Base-by-base conservation (phyloP, 305 asterid species). In the Ilex paraguariensis region DNA sequence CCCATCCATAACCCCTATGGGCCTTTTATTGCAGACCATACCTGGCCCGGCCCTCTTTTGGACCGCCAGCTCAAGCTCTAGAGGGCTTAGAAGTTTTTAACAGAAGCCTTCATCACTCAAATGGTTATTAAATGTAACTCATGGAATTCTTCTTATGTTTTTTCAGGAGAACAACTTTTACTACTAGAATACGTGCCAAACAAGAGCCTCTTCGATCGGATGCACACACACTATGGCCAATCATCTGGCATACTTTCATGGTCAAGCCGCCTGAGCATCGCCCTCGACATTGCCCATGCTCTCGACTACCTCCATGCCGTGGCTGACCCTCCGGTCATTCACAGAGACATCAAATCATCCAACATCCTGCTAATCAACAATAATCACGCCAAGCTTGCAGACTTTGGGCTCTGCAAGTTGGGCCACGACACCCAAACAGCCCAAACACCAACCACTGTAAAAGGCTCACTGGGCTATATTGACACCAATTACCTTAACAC, bases 381-480 rank as follows among this genome's bases (percentile, higher is more conserved):
- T 15, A 56, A 68, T 28, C 87, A 70, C 5, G 97, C 91, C 39
- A 89, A 89, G 56, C 80, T 87, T 0, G 93, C 97, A 1, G 97
- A 89, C 62, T 89, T 89, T 15, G 97, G 93, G 11, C 78, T 84
- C 14, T 87, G 95, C 85, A 89, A 89, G 72, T 84, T 89, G 0
- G 95, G 93, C 2, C 74, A 64, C 36, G 89, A 84, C 52, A 60
- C 79, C 0, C 77, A 73, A 45, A 66, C 73, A 2, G 86, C 85
- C 0, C 77, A 64, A 64, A 84, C 95, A 0, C 95, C 95, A 0
- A 80, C 84, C 2, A 73, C 83, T 0, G 69, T 89, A 0, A 84
- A 84, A 62, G 95, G 97, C n/a, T 87, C 97, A 0, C 83, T 89
- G 0, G 97, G 97, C 13, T 87, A 87, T 56, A 87, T 89, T 0